These are phyloP conservation scores for Xylaria bambusicola DNA, from an alignment of 495 filamentous ascomycete species.

Conservation along the genomic window DNA sequence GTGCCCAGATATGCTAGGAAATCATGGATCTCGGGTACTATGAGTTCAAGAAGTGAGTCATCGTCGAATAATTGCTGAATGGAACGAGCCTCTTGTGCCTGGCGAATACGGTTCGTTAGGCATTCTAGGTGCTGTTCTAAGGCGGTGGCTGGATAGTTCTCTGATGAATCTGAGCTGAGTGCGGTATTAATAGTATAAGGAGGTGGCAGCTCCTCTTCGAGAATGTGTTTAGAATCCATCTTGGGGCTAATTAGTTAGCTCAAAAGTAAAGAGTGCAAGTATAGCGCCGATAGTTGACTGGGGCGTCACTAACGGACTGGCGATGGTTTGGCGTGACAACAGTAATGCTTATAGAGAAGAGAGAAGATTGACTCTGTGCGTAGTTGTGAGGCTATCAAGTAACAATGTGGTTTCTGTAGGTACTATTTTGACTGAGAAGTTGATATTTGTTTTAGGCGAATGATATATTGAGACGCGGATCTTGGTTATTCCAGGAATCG, in stretches of 20 bases:
- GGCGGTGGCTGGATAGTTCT: slow-evolving; percentile 31
- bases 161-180: background rate
- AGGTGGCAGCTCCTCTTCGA: slow-evolving; percentile 30
- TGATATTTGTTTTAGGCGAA: no score
- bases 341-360: no score
- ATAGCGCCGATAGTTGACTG: no score
- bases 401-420: no score
- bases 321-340: no score
- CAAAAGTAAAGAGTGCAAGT: background rate
- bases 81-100: slow-evolving; percentile 32
- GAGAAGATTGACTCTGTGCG: no score
- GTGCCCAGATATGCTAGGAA: slow-evolving; percentile 39
- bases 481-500: no score
- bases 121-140: slow-evolving; percentile 42
- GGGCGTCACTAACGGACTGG: no score
- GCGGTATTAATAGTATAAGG: slow-evolving; percentile 30
- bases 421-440: no score
- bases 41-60: slow-evolving; percentile 30
- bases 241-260: background rate
- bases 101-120: slow-evolving; percentile 41
- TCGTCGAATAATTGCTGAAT: slow-evolving; percentile 36
- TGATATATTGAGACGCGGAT: no score
- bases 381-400: no score
- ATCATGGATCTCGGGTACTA: slow-evolving; percentile 40
- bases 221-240: slow-evolving; percentile 23